Conservation (phyloP, 1,139 yeast species). For the Yamadazyma buinensis region DNA sequence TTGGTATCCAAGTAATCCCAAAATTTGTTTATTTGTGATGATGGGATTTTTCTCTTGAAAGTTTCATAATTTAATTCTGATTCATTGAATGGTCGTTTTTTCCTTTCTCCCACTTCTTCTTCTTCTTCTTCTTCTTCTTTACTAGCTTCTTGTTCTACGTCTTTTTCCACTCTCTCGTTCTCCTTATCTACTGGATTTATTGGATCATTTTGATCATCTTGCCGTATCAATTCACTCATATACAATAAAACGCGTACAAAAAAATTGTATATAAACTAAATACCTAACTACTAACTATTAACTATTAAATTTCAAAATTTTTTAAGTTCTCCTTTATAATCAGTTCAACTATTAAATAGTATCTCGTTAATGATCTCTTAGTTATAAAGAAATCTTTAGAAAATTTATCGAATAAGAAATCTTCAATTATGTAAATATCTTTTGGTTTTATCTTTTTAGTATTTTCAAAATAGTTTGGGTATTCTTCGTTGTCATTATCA, state of each 20-base stretch:
- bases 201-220: too few species aligned
- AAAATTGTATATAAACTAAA: too few species aligned
- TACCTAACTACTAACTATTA: too few species aligned
- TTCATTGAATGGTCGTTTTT: constrained; percentile 13
- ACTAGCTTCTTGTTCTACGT: neutral
- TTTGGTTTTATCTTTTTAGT: neutral
- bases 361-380: constrained; percentile 2
- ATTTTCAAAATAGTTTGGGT: neutral
- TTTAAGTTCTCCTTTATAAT: neutral
- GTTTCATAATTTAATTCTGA: constrained; percentile 14
- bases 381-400: constrained; percentile 5
- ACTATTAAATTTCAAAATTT: too few species aligned
- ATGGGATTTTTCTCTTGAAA: constrained; percentile 22
- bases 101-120: neutral
- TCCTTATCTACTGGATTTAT: too few species aligned
- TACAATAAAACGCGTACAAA: too few species aligned
- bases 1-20: constrained; percentile 31
- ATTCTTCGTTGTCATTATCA: neutral
- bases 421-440: constrained; percentile 14
- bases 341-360: constrained; percentile 3
- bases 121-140: constrained; percentile 1
- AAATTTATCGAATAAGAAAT: constrained; percentile 10
- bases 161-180: too few species aligned
- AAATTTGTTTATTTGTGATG: constrained; percentile 28
- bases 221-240: too few species aligned